A percentile compares a stretch with the other conserved stretches of the same genome.
Conservation (phyloP, 176 grass and related monocot genomes). For the Oryza rufipogon region DNA sequence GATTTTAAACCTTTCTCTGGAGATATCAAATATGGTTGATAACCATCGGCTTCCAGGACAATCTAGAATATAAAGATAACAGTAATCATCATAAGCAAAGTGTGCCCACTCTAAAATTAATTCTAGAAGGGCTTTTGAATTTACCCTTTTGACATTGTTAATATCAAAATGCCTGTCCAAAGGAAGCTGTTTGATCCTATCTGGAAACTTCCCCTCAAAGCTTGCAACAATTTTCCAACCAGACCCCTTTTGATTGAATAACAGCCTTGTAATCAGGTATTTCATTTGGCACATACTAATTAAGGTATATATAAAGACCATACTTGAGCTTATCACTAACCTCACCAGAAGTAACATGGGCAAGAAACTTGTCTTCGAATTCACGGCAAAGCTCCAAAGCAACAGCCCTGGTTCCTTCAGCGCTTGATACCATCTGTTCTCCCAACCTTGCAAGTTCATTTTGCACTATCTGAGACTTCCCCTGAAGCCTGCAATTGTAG, state of each 20-base stretch:
- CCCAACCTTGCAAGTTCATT: conserved; percentile 91
- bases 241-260: conserved; percentile 59
- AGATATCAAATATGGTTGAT: conserved; percentile 96
- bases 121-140: conserved; percentile 25
- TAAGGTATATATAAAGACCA: conserved; percentile 33
- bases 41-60: conserved; percentile 93
- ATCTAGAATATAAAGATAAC: conserved; percentile 66
- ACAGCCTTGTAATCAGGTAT: conserved; percentile 18
- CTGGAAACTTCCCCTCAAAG: conserved; percentile 93
- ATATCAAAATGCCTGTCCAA: conserved; percentile 91
- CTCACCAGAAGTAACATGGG: conserved; percentile 86
- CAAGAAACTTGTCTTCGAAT: conserved; percentile 91
- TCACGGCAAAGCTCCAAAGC: conserved; percentile 91
- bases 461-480: conserved; percentile 88
- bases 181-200: conserved; percentile 92
- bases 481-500: conserved; percentile 69
- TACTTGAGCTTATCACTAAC: conserved; percentile 55
- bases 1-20: conserved; percentile 91
- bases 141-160: conserved; percentile 96
- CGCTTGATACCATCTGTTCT: conserved; percentile 84
- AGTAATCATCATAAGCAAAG: conserved; percentile 33
- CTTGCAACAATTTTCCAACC: conserved; percentile 97
- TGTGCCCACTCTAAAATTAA: conserved; percentile 7
- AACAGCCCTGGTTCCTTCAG: conserved; percentile 83
- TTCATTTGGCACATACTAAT: conserved; percentile 17